A percentile compares a stretch with the other conserved stretches of the same genome.
Evolutionary conservation across 2,329 filamentous ascomycete species (phyloP).

Genomic region (Verticillium tricorpus): DNA sequence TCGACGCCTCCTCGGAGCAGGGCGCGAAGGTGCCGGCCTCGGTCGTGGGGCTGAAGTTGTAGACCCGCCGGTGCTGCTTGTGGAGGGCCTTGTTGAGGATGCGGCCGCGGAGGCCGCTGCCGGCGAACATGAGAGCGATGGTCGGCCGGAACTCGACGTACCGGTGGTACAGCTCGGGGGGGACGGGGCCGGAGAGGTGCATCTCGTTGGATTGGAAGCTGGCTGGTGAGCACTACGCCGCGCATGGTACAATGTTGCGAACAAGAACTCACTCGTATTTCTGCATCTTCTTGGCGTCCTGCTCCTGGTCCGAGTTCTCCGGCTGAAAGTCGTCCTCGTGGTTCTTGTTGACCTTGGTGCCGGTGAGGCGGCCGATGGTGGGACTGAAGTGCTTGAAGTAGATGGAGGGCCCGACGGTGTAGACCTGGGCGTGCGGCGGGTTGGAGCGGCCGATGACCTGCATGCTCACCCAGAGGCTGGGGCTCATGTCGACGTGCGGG

Average conservation of each 20-base stretch:
- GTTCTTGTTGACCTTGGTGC: constrained; percentile 63
- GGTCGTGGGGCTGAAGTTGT: constrained; percentile 79
- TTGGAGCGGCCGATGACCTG: constrained; percentile 74
- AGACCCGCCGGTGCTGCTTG: constrained; percentile 83
- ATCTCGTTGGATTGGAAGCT: constrained; percentile 93
- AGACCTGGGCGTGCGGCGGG: constrained; percentile 63
- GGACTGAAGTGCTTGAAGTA: constrained; percentile 87
- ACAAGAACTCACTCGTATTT: constrained; percentile 65
- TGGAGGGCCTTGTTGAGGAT: constrained; percentile 82
- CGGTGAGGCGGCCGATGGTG: constrained; percentile 76
- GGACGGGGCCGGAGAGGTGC: constrained; percentile 80
- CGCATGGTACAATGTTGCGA: too few relatives aligned
- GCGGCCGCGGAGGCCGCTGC: constrained; percentile 70
- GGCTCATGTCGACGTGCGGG: constrained; percentile 61
- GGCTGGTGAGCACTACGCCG: not conserved
- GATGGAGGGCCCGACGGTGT: constrained; percentile 70
- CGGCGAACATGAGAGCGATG: constrained; percentile 83
- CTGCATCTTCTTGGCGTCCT: constrained; percentile 51
- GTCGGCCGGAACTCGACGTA: constrained; percentile 92
- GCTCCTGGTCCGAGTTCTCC: constrained; percentile 24
- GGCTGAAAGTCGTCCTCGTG: constrained; percentile 40
- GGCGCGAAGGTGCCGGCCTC: constrained; percentile 64
- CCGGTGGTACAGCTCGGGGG: constrained; percentile 76
- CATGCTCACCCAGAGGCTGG: constrained; percentile 67
- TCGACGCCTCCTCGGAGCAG: constrained; percentile 65